Conservation (phyloP, 2,329 filamentous ascomycete species). For the Colletotrichum magnum region DNA sequence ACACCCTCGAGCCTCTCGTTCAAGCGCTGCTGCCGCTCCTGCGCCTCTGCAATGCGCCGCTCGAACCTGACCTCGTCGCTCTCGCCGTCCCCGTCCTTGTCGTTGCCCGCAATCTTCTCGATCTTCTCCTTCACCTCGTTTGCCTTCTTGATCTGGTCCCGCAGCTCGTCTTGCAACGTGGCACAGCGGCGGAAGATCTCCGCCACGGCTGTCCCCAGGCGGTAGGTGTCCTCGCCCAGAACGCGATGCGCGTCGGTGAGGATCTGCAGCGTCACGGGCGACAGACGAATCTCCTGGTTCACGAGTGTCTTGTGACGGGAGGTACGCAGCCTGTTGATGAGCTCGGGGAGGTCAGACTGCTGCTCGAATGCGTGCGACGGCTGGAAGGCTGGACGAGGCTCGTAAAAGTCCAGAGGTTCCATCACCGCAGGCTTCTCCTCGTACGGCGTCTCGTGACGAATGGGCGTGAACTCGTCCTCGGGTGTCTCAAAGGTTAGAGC, state of each 20-base stretch:
- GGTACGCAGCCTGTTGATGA: conserved; percentile 71
- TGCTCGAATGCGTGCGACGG: conserved; percentile 73
- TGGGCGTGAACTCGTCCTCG: conserved; percentile 63
- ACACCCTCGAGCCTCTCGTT: conserved; percentile 72
- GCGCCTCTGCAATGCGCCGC: conserved; percentile 68
- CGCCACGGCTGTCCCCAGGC: conserved; percentile 77
- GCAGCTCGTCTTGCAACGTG: conserved; percentile 76
- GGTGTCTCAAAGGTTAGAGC: conserved; percentile 72
- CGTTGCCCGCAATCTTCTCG: conserved; percentile 74
- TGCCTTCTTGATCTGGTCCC: conserved; percentile 76
- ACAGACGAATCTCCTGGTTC: conserved; percentile 78
- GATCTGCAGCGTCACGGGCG: conserved; percentile 78
- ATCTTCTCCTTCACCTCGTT: conserved; percentile 76
- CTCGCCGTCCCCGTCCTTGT: conserved; percentile 65
- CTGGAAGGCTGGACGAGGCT: conserved; percentile 77
- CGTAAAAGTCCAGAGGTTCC: conserved; percentile 67
- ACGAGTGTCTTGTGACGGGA: conserved; percentile 73
- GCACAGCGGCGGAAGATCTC: conserved; percentile 81
- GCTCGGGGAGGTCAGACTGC: conserved; percentile 66
- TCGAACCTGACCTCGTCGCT: conserved; percentile 71
- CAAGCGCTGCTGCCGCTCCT: conserved; percentile 69
- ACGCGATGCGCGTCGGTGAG: conserved; percentile 82
- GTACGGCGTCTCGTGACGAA: conserved; percentile 59
- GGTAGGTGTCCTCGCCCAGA: conserved; percentile 77
- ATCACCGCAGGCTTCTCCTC: conserved; percentile 59